Base-by-base conservation (phyloP, 768 basidiomycete species). In the Rubroboletus satanas region DNA sequence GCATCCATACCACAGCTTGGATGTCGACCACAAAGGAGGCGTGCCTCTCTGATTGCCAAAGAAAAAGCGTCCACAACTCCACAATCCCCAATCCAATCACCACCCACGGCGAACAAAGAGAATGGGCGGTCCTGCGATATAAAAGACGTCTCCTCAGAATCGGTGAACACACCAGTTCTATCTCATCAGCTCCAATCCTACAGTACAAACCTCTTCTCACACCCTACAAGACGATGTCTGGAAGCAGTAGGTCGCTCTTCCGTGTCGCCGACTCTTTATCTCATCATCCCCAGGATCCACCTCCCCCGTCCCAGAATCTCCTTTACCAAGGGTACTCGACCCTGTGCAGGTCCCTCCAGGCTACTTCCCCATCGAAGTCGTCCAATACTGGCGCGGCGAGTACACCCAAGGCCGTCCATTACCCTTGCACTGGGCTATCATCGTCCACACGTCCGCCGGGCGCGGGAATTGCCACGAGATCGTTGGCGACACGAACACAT, bases 361-460 rank as follows among this genome's bases (percentile, higher is more conserved):
- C 9, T 49, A 31, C 36, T 66, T 56, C 49, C 56, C 63, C 29
- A 62, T 71, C 44, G 62, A 71, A 28, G 50, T 69, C 33, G 51
- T 59, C 51, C 68, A 69, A 37, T 66, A 58, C 47, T 69, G 67
- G 65, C 68, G 62, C 18, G 68, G 68, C 17, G 58, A 64, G 33
- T 54, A 50, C 44, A 1, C 26, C 4, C 43, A 15, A 1, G 51
- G 52, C 5, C 43, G 5, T 2, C 65, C 63, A 8, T 33, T 41
- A 5, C 67, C 57, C 8, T 42, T 69, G 1, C 69, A 69, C 52
- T 69, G 68, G 68, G 48, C 61, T 12, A 62, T 69, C 60, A 10
- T 62, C 45, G 32, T 71, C 50, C 68, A 58, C 15, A 71, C 63
- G 10, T 57, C 54, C 5, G 12, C 54, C 0, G 14, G 4, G 0